Percentiles rank a stretch among this genome's conserved stretches.
Conservation (phyloP, 2,329 filamentous ascomycete species). For the Penicillium sp. region DNA sequence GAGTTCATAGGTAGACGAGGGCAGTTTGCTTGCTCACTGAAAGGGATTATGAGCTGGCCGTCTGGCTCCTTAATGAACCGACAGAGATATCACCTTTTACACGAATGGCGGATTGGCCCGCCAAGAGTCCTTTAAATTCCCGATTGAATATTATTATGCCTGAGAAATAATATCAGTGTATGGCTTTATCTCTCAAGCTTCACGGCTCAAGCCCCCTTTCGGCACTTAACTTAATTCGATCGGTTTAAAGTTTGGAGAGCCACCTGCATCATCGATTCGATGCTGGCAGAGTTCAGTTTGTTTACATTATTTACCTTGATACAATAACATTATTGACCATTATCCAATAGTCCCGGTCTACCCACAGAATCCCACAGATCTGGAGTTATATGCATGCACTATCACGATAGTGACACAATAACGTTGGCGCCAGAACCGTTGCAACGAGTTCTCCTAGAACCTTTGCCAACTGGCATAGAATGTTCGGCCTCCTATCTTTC, state of each 20-base stretch:
- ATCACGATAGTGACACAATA: not conserved
- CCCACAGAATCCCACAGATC: not conserved
- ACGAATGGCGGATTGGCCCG: not conserved
- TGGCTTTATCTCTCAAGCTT: not conserved
- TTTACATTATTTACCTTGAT: not conserved
- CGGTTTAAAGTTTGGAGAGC: not conserved
- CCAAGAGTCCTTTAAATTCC: not conserved
- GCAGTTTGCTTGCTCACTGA: not conserved
- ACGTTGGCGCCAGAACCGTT: not conserved
- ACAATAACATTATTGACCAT: not conserved
- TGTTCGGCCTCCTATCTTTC: not conserved
- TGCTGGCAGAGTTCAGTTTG: not conserved
- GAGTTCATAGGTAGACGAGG: not conserved
- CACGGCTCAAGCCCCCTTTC: not conserved
- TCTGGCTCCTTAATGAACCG: not conserved
- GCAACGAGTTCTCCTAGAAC: not conserved
- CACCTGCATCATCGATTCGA: conserved; percentile 5
- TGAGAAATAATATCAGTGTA: too few relatives aligned
- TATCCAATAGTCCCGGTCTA: not conserved
- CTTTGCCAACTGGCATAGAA: conserved; percentile 1
- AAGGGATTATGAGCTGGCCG: not conserved
- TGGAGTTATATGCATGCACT: not conserved
- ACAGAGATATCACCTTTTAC: not conserved
- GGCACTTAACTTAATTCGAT: not conserved
- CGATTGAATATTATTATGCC: too few relatives aligned